Conservation (phyloP, 2,329 filamentous ascomycete species). For the Paraphoma chrysanthemicola region DNA sequence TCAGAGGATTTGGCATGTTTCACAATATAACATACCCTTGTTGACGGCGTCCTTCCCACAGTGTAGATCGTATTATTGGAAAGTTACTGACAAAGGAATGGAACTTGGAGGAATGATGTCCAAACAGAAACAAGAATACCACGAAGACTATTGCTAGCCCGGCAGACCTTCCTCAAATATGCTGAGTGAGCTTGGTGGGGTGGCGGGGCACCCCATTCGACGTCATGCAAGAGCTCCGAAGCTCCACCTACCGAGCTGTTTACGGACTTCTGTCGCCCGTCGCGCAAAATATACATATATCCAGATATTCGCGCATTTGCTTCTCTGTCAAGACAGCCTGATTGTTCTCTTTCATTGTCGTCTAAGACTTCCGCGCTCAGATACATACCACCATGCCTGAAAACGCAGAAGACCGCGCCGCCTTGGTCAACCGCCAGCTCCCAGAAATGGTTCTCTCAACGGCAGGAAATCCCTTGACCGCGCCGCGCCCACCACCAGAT, state of each 20-base stretch:
- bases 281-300: neutral
- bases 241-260: constrained; percentile 7
- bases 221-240: constrained; percentile 15
- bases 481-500: constrained; percentile 53
- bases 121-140: too few species aligned
- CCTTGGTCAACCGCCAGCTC: constrained; percentile 53
- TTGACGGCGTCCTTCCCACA: too few species aligned
- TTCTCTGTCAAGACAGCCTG: too few species aligned
- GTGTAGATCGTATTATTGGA: too few species aligned
- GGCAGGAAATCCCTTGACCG: constrained; percentile 50
- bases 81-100: too few species aligned
- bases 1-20: too few species aligned
- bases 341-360: too few species aligned
- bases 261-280: constrained; percentile 21
- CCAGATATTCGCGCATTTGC: neutral
- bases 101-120: too few species aligned
- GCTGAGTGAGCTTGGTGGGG: neutral
- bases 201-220: constrained; percentile 15
- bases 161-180: neutral
- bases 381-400: constrained; percentile 34
- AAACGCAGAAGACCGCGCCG: constrained; percentile 49
- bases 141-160: too few species aligned
- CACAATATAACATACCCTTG: too few species aligned
- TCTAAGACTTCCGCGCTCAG: too few species aligned
- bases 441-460: constrained; percentile 60